Conservation (phyloP, 2,329 filamentous ascomycete genomes). For the Parascedosporium putredinis region DNA sequence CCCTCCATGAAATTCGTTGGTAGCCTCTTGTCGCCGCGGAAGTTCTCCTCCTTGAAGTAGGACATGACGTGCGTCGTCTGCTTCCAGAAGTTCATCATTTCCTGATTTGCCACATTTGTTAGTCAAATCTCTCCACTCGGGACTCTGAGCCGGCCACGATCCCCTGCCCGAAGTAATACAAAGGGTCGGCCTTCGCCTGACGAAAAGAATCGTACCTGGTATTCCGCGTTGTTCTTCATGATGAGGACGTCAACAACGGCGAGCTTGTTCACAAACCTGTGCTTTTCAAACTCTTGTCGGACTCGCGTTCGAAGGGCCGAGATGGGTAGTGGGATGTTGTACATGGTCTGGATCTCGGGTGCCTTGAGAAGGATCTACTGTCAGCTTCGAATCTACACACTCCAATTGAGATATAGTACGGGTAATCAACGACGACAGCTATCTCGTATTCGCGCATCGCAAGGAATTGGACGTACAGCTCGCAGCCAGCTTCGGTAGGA, state of each 20-base stretch:
- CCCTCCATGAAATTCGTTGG: slow-evolving; percentile 82
- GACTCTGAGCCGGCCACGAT: neutral
- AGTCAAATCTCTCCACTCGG: neutral
- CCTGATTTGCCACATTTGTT: slow-evolving; percentile 38
- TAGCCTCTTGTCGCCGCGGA: slow-evolving; percentile 65
- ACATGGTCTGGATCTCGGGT: slow-evolving; percentile 95
- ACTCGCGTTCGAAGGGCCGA: slow-evolving; percentile 85
- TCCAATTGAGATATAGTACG: neutral
- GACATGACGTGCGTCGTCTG: slow-evolving; percentile 92
- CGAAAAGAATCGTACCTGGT: slow-evolving; percentile 59
- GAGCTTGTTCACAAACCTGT: slow-evolving; percentile 87
- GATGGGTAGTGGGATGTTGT: slow-evolving; percentile 81
- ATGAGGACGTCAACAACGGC: slow-evolving; percentile 80
- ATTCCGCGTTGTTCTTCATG: slow-evolving; percentile 85
- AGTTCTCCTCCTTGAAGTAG: slow-evolving; percentile 82
- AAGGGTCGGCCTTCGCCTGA: neutral
- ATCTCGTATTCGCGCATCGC: neutral
- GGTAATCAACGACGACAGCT: neutral
- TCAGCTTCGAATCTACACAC: neutral
- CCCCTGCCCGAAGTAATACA: neutral
- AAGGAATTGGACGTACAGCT: slow-evolving; percentile 56
- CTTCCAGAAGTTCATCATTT: slow-evolving; percentile 99
- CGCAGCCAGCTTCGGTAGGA: slow-evolving; percentile 94
- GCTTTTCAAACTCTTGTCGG: slow-evolving; percentile 91
- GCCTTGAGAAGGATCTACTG: slow-evolving; percentile 47